Percentiles rank a stretch among this genome's conserved stretches.
Evolutionary conservation across 148 eudicot genomes (phyloP).

Genomic region (Suaeda aralocaspica): DNA sequence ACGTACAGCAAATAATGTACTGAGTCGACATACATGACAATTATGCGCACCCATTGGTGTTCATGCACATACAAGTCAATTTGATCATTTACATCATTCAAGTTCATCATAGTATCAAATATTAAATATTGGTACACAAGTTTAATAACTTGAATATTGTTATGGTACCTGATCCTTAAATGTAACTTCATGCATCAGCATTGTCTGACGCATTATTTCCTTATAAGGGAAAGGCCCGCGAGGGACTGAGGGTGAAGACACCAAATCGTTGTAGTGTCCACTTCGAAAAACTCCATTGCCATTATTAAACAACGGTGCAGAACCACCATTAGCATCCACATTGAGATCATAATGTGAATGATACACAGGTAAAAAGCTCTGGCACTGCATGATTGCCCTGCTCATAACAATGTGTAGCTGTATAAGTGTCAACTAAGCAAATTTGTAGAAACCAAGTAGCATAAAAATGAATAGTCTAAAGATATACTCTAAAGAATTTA

Average conservation of each 20-base stretch:
- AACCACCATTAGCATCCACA: slow-evolving; percentile 28
- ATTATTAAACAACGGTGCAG: slow-evolving; percentile 21
- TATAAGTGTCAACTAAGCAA: background rate
- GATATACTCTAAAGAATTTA: too few relatives aligned
- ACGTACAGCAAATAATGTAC: too few relatives aligned
- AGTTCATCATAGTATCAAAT: background rate
- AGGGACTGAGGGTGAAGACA: slow-evolving; percentile 15
- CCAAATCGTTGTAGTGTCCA: slow-evolving; percentile 26
- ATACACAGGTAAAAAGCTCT: slow-evolving; percentile 39
- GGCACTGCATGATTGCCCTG: slow-evolving; percentile 46
- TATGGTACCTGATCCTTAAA: slow-evolving; percentile 52
- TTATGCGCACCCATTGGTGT: too few relatives aligned
- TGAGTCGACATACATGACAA: too few relatives aligned
- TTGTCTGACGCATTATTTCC: slow-evolving; percentile 51
- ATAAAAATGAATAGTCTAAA: too few relatives aligned
- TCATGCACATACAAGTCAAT: too few relatives aligned
- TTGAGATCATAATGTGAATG: slow-evolving; percentile 39
- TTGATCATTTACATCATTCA: background rate
- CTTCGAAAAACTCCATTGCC: slow-evolving; percentile 25
- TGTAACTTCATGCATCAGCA: slow-evolving; percentile 48
- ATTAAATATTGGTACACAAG: background rate
- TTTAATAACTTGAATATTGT: background rate
- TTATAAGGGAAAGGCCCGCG: slow-evolving; percentile 30
- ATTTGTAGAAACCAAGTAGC: background rate
- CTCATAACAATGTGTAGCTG: slow-evolving; percentile 9